A percentile compares a stretch with the other conserved stretches of the same genome.
Evolutionary conservation across 1,139 yeast species (phyloP).

Genomic region (Scheffersomyces titani): DNA sequence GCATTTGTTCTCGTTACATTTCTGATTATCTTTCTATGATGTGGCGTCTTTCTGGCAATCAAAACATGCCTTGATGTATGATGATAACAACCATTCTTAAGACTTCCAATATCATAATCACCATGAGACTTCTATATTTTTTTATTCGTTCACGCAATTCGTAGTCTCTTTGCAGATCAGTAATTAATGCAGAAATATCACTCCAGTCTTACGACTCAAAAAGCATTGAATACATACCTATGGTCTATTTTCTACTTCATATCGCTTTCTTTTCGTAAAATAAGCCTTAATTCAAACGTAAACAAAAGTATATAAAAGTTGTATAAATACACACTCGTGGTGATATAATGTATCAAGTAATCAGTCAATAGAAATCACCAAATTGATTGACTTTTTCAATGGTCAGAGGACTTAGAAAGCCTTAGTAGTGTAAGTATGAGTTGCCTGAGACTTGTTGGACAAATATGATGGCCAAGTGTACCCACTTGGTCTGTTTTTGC

Average conservation of each 20-base stretch:
- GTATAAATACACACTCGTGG: slow-evolving; percentile 4
- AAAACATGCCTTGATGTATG: too few relatives aligned
- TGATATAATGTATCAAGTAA: slow-evolving; percentile 2
- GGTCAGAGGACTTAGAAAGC: slow-evolving; percentile 34
- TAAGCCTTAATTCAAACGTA: background rate
- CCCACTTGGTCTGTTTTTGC: slow-evolving; percentile 49
- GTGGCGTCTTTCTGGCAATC: too few relatives aligned
- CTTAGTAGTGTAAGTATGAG: slow-evolving; percentile 63
- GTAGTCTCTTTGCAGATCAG: too few relatives aligned
- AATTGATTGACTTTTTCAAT: background rate
- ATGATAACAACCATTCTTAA: too few relatives aligned
- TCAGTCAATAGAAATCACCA: slow-evolving; percentile 3
- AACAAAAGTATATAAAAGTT: slow-evolving; percentile 9
- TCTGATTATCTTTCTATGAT: too few relatives aligned
- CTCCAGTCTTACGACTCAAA: too few relatives aligned
- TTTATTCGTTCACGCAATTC: too few relatives aligned
- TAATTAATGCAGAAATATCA: too few relatives aligned
- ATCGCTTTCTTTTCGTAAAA: background rate
- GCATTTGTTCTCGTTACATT: too few relatives aligned
- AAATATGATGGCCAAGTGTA: slow-evolving; percentile 52
- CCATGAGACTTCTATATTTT: too few relatives aligned
- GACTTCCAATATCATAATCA: too few relatives aligned
- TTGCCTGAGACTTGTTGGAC: slow-evolving; percentile 54
- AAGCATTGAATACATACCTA: too few relatives aligned
- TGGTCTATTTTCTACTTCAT: background rate